These are phyloP conservation scores for Tricholoma furcatifolium DNA, from an alignment of 768 basidiomycete genomes.

Conservation along the genomic window DNA sequence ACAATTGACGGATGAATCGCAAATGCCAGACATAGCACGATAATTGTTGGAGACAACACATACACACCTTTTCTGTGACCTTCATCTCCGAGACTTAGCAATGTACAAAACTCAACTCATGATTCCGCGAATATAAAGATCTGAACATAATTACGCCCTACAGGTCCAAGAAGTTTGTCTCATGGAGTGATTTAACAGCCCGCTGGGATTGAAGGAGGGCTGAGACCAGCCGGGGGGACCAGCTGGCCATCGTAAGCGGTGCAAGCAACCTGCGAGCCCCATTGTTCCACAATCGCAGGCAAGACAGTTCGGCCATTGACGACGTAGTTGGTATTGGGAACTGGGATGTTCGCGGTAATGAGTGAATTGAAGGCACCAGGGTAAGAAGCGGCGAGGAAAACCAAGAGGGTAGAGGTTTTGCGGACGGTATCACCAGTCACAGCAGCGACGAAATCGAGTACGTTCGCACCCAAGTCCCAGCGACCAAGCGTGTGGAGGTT, in stretches of 20 bases:
- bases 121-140: neutral
- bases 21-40: no score
- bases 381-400: conserved; percentile 23
- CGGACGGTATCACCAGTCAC: conserved; percentile 39
- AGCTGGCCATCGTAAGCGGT: neutral
- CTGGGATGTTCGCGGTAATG: conserved; percentile 10
- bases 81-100: no score
- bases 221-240: neutral
- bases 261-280: conserved; percentile 20
- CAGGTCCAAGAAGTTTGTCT: no score
- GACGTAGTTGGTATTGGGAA: conserved; percentile 24
- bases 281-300: conserved; percentile 19
- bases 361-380: conserved; percentile 24
- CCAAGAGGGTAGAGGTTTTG: conserved; percentile 3
- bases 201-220: neutral
- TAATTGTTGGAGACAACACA: no score
- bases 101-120: no score
- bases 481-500: conserved; percentile 58
- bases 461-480: conserved; percentile 36
- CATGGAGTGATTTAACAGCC: neutral
- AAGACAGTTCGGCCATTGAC: conserved; percentile 24
- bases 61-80: no score
- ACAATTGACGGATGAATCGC: no score
- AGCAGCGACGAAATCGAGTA: conserved; percentile 50
- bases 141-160: neutral